phyloP scores from a whole-genome alignment of 768 basidiomycete genomes.

The Mycena albidolilacea region DNA sequence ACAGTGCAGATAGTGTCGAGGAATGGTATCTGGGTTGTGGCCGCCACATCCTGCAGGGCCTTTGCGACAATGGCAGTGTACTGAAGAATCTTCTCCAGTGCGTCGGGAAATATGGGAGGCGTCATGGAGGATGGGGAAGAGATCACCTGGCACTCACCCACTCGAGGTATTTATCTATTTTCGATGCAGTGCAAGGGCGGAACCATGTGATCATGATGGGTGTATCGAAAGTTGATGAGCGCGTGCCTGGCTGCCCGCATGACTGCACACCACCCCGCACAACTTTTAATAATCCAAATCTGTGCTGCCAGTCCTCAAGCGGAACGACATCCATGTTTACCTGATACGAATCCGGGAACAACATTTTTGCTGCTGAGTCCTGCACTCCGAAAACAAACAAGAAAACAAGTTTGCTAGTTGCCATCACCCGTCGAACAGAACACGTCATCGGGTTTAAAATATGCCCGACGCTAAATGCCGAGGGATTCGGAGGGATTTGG shows the following conservation, averaged over 20 bases:
- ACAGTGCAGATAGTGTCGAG: not conserved
- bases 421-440: not conserved
- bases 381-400: no score
- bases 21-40: not conserved
- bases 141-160: not conserved
- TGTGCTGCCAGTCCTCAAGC: no score
- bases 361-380: no score
- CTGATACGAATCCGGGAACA: no score
- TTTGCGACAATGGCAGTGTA: slow-evolving; percentile 8
- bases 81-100: slow-evolving; percentile 13
- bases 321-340: no score
- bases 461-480: not conserved
- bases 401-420: no score
- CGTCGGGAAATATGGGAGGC: not conserved
- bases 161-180: not conserved
- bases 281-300: no score
- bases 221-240: no score
- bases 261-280: no score
- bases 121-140: not conserved
- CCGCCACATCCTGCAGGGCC: slow-evolving; percentile 4
- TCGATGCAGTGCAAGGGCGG: not conserved
- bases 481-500: not conserved
- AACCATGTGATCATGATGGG: not conserved
- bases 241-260: no score
- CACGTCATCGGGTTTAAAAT: not conserved